These are phyloP conservation scores for Lentinula lateritia DNA, from an alignment of 768 basidiomycete genomes.

Conservation along the genomic window DNA sequence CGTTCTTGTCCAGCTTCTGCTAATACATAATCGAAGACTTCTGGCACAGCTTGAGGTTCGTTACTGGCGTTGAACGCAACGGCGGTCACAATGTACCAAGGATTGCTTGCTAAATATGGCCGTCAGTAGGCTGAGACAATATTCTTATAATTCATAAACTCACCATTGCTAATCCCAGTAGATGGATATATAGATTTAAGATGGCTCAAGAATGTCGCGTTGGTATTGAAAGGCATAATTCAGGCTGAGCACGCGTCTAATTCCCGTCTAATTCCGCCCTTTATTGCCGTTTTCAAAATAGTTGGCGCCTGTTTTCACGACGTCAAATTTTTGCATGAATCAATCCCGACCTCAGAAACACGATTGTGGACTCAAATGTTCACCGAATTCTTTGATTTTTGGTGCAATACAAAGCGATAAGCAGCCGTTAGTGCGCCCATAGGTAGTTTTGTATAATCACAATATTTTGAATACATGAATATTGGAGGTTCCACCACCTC, in stretches of 20 bases:
- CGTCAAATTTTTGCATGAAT: no score
- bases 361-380: no score
- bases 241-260: not conserved
- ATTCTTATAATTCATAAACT: not conserved
- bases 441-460: no score
- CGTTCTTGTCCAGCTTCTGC: constrained; percentile 23
- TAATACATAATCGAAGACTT: constrained; percentile 46
- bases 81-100: constrained; percentile 58
- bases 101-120: constrained; percentile 20
- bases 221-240: constrained; percentile 23
- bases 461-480: no score
- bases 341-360: no score
- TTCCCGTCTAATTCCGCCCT: no score
- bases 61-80: constrained; percentile 58
- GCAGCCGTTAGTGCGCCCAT: no score
- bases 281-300: no score
- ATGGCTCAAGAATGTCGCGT: constrained; percentile 31
- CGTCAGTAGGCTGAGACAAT: not conserved
- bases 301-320: no score
- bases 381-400: no score
- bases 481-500: no score
- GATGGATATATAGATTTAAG: constrained; percentile 43
- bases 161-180: constrained; percentile 8
- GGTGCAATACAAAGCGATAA: no score
- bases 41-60: constrained; percentile 49